A percentile compares a stretch with the other conserved stretches of the same genome.
Evolutionary conservation across 306 rosid species (phyloP).

Genomic region (Sphenostylis stenocarpa): DNA sequence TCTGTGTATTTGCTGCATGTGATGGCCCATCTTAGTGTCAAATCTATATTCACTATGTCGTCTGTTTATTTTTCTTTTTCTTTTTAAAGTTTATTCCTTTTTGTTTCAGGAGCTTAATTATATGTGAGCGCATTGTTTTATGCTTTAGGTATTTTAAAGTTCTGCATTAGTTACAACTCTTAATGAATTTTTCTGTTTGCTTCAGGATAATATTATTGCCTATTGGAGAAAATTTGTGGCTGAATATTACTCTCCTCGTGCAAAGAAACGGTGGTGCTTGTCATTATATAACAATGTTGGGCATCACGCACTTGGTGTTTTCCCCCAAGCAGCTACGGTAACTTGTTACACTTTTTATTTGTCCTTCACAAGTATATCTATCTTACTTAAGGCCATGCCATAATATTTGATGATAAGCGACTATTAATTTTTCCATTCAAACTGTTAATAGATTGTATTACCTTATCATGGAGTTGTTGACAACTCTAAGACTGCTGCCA

Average conservation of each 20-base stretch:
- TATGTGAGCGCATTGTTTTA: conserved; percentile 1
- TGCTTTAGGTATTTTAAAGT: conserved; percentile 4
- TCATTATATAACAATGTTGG: conserved; percentile 86
- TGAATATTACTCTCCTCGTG: conserved; percentile 94
- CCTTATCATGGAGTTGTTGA: neutral
- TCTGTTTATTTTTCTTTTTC: neutral
- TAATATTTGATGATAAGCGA: neutral
- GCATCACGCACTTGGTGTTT: conserved; percentile 89
- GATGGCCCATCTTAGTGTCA: neutral
- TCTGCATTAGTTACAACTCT: neutral
- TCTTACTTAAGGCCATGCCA: neutral
- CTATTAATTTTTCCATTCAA: neutral
- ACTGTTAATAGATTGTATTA: conserved; percentile 3
- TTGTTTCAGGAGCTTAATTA: neutral
- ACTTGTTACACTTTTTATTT: conserved; percentile 29
- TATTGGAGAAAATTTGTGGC: conserved; percentile 98
- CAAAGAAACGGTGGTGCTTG: conserved; percentile 96
- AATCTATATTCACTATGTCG: conserved; percentile 5
- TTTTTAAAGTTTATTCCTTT: neutral
- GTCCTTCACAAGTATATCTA: neutral
- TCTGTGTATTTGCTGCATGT: conserved; percentile 18
- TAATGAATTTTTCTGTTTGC: conserved; percentile 25
- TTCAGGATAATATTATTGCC: conserved; percentile 88
- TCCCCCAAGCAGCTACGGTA: conserved; percentile 93
- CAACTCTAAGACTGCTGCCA: neutral